Conservation (phyloP, 2,329 filamentous ascomycete species). For the Paraphoma sp. region DNA sequence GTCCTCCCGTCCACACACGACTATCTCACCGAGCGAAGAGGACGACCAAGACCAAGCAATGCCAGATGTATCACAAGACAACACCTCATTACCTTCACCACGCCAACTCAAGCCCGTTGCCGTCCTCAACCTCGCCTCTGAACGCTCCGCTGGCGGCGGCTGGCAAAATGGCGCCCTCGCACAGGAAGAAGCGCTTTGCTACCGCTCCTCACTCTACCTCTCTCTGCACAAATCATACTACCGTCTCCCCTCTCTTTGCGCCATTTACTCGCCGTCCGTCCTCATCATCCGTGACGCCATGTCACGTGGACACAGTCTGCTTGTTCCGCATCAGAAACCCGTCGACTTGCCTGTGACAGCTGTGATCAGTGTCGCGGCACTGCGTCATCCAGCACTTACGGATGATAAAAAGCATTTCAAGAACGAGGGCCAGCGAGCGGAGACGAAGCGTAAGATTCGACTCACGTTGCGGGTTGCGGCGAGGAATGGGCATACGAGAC, state of each 20-base stretch:
- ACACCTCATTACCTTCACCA: not conserved
- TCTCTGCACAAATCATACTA: constrained; percentile 60
- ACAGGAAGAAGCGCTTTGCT: constrained; percentile 74
- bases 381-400: constrained; percentile 50
- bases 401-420: constrained; percentile 21
- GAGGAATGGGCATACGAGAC: constrained; percentile 60
- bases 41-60: not conserved
- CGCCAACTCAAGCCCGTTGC: constrained; percentile 52
- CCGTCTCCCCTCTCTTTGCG: constrained; percentile 58
- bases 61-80: constrained; percentile 2
- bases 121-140: constrained; percentile 72
- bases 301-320: constrained; percentile 55
- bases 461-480: constrained; percentile 66
- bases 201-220: constrained; percentile 62
- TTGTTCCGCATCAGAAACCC: constrained; percentile 42
- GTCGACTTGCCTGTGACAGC: constrained; percentile 60
- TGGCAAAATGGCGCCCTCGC: constrained; percentile 68
- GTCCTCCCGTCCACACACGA: not conserved
- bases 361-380: constrained; percentile 67
- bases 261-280: constrained; percentile 67
- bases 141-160: constrained; percentile 65
- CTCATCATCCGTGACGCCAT: constrained; percentile 63
- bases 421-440: constrained; percentile 51
- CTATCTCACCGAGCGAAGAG: not conserved
- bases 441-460: constrained; percentile 70